phyloP scores from a whole-genome alignment of 140 eudicot species.

The Flaveria floridana region DNA sequence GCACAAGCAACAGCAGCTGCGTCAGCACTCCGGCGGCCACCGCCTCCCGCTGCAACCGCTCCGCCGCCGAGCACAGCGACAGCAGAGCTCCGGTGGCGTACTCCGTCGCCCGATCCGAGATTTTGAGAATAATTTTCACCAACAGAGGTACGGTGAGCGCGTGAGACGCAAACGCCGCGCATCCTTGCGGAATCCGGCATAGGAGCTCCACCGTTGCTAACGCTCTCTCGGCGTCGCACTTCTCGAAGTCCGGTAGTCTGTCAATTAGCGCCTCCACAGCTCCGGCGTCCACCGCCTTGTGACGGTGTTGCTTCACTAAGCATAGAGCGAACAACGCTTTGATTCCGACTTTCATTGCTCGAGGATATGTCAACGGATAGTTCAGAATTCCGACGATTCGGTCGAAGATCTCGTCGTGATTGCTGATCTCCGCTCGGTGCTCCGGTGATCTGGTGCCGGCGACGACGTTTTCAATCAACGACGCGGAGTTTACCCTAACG shows the following conservation, averaged over 20 bases:
- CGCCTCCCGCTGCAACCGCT: conserved; percentile 64
- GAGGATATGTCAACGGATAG: conserved; percentile 58
- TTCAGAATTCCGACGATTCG: conserved; percentile 58
- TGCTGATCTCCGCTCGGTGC: conserved; percentile 53
- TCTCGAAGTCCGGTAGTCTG: conserved; percentile 66
- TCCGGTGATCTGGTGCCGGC: conserved; percentile 85
- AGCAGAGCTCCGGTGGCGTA: conserved; percentile 86
- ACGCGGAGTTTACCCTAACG: conserved; percentile 74
- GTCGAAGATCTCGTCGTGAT: conserved; percentile 53
- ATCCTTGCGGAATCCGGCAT: conserved; percentile 72
- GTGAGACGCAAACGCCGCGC: conserved; percentile 74
- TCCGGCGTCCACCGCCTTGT: conserved; percentile 78
- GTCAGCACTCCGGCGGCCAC: conserved; percentile 86
- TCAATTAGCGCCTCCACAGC: conserved; percentile 70
- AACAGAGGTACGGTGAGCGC: conserved; percentile 88
- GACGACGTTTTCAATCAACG: conserved; percentile 56
- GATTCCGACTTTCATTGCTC: conserved; percentile 73
- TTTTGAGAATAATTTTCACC: conserved; percentile 63
- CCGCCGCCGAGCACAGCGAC: conserved; percentile 67
- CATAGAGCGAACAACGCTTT: conserved; percentile 81
- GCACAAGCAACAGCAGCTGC: conserved; percentile 77
- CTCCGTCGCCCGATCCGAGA: conserved; percentile 88
- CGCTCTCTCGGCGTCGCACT: conserved; percentile 87
- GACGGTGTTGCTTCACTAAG: conserved; percentile 78
- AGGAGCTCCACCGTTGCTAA: conserved; percentile 83